Evolutionary conservation across 306 rosid genomes (phyloP).

Genomic region (Clitoria ternatea): DNA sequence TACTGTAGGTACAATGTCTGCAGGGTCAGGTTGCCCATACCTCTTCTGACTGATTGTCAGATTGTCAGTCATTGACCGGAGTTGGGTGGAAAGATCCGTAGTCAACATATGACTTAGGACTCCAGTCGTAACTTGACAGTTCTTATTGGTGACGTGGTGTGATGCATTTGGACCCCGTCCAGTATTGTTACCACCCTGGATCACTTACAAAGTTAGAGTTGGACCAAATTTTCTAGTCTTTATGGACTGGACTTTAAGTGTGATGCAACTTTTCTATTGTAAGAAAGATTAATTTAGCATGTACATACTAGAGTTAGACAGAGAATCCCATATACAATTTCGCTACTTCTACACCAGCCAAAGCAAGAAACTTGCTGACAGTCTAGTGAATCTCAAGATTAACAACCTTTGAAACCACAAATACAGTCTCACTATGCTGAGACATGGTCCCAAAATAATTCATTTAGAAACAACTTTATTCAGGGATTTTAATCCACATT

Average conservation of each 20-base stretch:
- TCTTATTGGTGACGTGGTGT: no score
- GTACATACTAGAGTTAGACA: background rate
- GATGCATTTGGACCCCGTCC: no score
- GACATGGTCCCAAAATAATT: background rate
- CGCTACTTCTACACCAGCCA: background rate
- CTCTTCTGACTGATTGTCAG: no score
- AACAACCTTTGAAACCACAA: background rate
- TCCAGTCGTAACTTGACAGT: no score
- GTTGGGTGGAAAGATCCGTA: no score
- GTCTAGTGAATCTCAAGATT: background rate
- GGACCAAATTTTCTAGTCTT: no score
- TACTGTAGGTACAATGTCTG: no score
- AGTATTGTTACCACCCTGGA: no score
- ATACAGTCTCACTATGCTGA: background rate
- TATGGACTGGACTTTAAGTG: background rate
- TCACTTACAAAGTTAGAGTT: background rate
- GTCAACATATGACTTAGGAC: no score
- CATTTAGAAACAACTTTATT: background rate
- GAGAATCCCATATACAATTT: background rate
- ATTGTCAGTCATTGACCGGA: no score
- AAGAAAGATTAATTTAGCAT: background rate
- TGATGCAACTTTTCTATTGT: background rate
- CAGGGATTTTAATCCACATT: background rate
- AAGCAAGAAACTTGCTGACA: background rate
- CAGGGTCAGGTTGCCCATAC: no score